Evolutionary conservation across 2,329 filamentous ascomycete genomes (phyloP).

Genomic region (Chaetomium olivaceum): DNA sequence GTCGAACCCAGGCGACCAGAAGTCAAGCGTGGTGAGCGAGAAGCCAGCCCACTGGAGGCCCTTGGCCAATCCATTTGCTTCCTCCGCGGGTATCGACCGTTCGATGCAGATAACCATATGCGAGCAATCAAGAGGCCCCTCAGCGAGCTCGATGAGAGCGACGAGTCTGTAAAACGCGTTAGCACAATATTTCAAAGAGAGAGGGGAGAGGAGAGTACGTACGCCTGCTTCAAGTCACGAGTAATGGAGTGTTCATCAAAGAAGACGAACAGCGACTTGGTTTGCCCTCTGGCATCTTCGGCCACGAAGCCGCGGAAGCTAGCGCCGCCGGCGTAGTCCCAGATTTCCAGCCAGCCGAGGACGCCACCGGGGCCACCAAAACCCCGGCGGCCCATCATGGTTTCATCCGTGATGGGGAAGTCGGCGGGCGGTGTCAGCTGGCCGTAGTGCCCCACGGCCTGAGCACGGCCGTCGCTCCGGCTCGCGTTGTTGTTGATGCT

Average conservation of each 20-base stretch:
- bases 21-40: constrained; percentile 75
- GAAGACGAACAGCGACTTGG: constrained; percentile 83
- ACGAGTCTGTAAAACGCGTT: constrained; percentile 64
- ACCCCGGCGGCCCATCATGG: constrained; percentile 30
- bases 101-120: constrained; percentile 81
- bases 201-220: constrained; percentile 42
- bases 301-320: constrained; percentile 85
- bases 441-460: constrained; percentile 14
- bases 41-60: constrained; percentile 94
- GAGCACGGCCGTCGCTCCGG: constrained; percentile 21
- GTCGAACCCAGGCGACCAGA: constrained; percentile 66
- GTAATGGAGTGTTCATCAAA: constrained; percentile 72
- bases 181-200: not conserved
- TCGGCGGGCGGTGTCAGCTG: constrained; percentile 54
- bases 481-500: constrained; percentile 19
- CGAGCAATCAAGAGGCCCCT: constrained; percentile 71
- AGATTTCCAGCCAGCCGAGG: constrained; percentile 72
- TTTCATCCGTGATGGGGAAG: constrained; percentile 37
- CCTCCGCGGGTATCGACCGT: constrained; percentile 62
- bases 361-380: constrained; percentile 40
- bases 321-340: constrained; percentile 81
- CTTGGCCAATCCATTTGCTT: constrained; percentile 69
- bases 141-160: constrained; percentile 85
- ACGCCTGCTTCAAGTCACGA: constrained; percentile 85
- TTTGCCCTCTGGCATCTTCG: constrained; percentile 57